Evolutionary conservation across 768 basidiomycete genomes (phyloP).

Genomic region (Trametes meyenii): DNA sequence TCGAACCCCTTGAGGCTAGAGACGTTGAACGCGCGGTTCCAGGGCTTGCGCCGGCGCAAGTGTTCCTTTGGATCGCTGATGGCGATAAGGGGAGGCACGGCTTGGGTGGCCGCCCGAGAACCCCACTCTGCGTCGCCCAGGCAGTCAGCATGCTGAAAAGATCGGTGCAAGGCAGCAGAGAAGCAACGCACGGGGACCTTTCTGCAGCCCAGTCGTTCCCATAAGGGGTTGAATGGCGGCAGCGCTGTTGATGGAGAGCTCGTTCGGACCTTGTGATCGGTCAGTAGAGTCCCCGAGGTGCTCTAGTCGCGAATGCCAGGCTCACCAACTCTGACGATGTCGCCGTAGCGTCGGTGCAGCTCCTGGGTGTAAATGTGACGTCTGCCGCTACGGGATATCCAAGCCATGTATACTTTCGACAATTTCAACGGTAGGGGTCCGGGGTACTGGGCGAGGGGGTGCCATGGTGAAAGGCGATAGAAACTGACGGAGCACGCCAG

Average conservation of each 20-base stretch:
- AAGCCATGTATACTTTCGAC: constrained; percentile 21
- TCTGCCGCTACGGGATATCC: constrained; percentile 23
- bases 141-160: constrained; percentile 3
- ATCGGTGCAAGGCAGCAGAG: not conserved
- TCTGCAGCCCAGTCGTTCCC: constrained; percentile 30
- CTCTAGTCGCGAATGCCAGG: not conserved
- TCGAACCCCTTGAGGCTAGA: constrained; percentile 39
- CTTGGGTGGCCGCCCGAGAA: constrained; percentile 17
- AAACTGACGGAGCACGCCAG: constrained; percentile 17
- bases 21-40: constrained; percentile 43
- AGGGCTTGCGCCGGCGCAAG: constrained; percentile 40
- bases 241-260: constrained; percentile 26
- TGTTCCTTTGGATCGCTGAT: constrained; percentile 39
- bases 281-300: not conserved
- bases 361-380: constrained; percentile 26
- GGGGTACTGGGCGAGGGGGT: constrained; percentile 27
- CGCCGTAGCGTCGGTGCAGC: constrained; percentile 28
- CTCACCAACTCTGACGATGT: constrained; percentile 30
- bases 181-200: constrained; percentile 28
- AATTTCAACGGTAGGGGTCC: constrained; percentile 25
- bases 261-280: constrained; percentile 30
- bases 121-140: constrained; percentile 16
- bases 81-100: constrained; percentile 32
- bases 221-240: constrained; percentile 24
- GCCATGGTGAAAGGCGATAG: constrained; percentile 29